These are phyloP conservation scores for Trichoderma virens DNA, from an alignment of 495 filamentous ascomycete genomes.

Conservation along the genomic window DNA sequence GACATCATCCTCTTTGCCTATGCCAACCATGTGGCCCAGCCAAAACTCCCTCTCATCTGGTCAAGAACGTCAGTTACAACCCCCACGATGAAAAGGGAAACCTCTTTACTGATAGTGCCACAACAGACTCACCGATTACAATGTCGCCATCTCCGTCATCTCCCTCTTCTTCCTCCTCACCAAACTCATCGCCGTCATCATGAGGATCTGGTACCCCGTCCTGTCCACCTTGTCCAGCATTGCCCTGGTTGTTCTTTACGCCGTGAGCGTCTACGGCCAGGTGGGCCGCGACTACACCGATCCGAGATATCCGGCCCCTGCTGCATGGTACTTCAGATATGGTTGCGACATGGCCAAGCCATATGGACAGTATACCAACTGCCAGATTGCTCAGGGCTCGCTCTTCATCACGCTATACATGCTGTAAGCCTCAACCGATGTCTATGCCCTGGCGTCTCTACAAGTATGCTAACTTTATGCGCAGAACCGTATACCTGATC, in stretches of 20 bases:
- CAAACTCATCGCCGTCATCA: constrained; percentile 59
- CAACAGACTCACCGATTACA: constrained; percentile 66
- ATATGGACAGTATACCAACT: constrained; percentile 53
- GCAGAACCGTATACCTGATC: constrained; percentile 46
- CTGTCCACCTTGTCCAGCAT: constrained; percentile 52
- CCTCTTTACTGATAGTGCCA: constrained; percentile 1
- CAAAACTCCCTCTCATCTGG: constrained; percentile 69
- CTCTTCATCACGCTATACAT: constrained; percentile 66
- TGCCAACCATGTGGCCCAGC: constrained; percentile 63
- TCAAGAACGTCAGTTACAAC: constrained; percentile 58
- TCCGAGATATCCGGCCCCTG: constrained; percentile 54
- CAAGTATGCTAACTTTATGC: neutral
- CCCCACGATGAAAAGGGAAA: neutral
- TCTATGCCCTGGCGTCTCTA: neutral
- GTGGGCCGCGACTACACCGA: constrained; percentile 76
- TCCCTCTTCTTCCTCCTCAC: constrained; percentile 59
- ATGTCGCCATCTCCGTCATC: constrained; percentile 74
- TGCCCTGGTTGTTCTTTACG: constrained; percentile 54
- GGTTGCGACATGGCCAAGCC: constrained; percentile 58
- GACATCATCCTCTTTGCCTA: constrained; percentile 62
- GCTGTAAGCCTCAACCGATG: constrained; percentile 49
- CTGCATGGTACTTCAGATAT: constrained; percentile 79
- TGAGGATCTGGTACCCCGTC: constrained; percentile 66
- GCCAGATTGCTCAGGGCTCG: constrained; percentile 64
- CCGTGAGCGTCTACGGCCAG: constrained; percentile 61